Conservation (phyloP, 371 early-diverging fungal species). For the Coemansia sp. region DNA sequence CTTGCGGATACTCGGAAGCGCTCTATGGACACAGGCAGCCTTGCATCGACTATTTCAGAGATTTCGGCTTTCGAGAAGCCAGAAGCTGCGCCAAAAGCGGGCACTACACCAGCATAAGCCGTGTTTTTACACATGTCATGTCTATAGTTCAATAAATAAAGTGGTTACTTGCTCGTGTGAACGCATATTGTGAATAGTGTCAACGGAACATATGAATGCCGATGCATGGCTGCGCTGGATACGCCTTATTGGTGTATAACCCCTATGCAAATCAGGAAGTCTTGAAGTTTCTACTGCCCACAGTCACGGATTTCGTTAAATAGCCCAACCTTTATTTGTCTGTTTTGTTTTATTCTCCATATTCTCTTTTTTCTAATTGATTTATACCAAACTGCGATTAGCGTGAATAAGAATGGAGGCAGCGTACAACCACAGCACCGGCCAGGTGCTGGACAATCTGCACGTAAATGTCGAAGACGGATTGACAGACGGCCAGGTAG, state of each 20-base stretch:
- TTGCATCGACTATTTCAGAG: not conserved
- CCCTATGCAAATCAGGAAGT: not conserved
- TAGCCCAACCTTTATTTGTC: not conserved
- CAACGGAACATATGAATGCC: not conserved
- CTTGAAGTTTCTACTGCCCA: not conserved
- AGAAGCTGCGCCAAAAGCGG: not conserved
- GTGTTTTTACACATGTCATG: not conserved
- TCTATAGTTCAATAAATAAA: not conserved
- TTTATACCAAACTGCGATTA: not conserved
- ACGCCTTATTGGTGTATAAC: not conserved
- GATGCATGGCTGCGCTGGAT: too few relatives aligned
- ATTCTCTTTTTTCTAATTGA: not conserved
- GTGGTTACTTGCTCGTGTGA: not conserved
- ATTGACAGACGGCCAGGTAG: conserved; percentile 56
- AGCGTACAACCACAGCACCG: conserved; percentile 24
- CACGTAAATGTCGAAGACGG: conserved; percentile 55
- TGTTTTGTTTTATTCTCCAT: not conserved
- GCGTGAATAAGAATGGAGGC: conserved; percentile 22
- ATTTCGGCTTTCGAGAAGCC: not conserved
- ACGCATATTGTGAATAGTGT: not conserved
- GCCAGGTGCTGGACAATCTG: conserved; percentile 36
- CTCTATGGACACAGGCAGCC: not conserved
- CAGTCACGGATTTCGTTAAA: not conserved
- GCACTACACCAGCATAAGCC: not conserved
- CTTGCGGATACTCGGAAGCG: not conserved